Base-by-base conservation (phyloP, 2,329 filamentous ascomycete genomes). In the Sarocladiaceae sp. region DNA sequence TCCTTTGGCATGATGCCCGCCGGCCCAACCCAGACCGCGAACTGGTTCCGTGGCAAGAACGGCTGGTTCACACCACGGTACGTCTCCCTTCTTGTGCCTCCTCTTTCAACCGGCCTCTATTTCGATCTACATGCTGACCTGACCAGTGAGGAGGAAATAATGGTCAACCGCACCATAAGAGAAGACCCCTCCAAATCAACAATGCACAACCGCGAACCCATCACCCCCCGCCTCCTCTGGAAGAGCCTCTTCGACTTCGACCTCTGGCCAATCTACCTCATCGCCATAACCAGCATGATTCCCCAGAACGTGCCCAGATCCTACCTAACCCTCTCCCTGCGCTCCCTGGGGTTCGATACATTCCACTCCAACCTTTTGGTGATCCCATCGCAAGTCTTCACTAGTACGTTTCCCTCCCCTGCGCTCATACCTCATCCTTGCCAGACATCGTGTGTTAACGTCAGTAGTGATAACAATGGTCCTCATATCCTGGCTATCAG, bases 291-390 rank as follows among this genome's bases (percentile, higher is more conserved):
- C 10, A 54, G 52, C 28, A 57, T 59, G 40, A 60, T 63, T 13
- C 61, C 61, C 0, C 53, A 56, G 3, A 56, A 56, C 1, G 58
- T 59, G 1, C 58, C 59, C 1, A 56, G 60, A 42, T 54, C 58
- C n/a, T 64, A 64, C 52, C 55, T 64, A 4, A 62, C 62, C 0
- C 42, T 64, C 4, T 61, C 60, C 0, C 59, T 64, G 1, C 53
- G 58, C 2, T 53, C 56, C 2, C 53, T 62, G 1, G 60, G 60
- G 4, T 64, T 62, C 42, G 42, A 33, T 18, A 48, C 78, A 2
- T 84, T 88, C 63, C 67, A 80, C 20, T 75, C 82, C 2, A 88
- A 86, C 59, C 62, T 88, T 29, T 73, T 88, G 7, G 76, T 78
- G 2, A 86, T 87, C n/a, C 78, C 80, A 0, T 74, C 69, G 3